These are phyloP conservation scores for Mariannaea elegans DNA, from an alignment of 2,329 filamentous ascomycete species.

Conservation along the genomic window DNA sequence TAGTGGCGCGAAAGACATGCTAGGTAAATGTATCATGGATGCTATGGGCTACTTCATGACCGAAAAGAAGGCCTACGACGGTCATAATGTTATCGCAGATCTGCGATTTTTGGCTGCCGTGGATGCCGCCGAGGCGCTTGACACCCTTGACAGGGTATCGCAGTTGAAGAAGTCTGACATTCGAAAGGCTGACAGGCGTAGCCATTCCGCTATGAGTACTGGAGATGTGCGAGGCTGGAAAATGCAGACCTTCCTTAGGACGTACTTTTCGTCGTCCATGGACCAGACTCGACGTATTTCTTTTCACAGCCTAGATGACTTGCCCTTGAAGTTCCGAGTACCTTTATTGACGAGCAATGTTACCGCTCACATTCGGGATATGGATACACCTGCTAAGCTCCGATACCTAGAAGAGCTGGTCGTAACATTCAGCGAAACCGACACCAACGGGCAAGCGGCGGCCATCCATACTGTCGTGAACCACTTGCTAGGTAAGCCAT, in stretches of 20 bases:
- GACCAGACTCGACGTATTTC: constrained; percentile 45
- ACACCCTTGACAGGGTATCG: constrained; percentile 30
- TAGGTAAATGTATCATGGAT: constrained; percentile 40
- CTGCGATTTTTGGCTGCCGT: constrained; percentile 45
- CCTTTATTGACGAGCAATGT: constrained; percentile 46
- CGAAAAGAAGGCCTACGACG: constrained; percentile 43
- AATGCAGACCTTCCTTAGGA: constrained; percentile 54
- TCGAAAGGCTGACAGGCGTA: constrained; percentile 48
- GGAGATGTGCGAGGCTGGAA: constrained; percentile 56
- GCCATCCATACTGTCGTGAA: constrained; percentile 55
- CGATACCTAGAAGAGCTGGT: constrained; percentile 52
- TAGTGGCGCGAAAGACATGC: constrained; percentile 35
- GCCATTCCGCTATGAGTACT: constrained; percentile 43
- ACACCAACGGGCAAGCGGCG: constrained; percentile 52
- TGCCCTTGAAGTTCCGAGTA: constrained; percentile 43
- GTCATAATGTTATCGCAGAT: constrained; percentile 31
- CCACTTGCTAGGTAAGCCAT: constrained; percentile 49
- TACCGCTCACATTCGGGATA: constrained; percentile 42
- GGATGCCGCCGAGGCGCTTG: constrained; percentile 41
- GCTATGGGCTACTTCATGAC: constrained; percentile 40
- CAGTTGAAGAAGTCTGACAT: constrained; percentile 44
- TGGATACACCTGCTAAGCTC: constrained; percentile 45
- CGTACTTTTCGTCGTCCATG: constrained; percentile 45
- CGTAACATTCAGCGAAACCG: constrained; percentile 40
- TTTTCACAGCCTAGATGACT: constrained; percentile 42